Base-by-base conservation (phyloP, 75 land plant genomes). In the Chamaecyparis obtusa region DNA sequence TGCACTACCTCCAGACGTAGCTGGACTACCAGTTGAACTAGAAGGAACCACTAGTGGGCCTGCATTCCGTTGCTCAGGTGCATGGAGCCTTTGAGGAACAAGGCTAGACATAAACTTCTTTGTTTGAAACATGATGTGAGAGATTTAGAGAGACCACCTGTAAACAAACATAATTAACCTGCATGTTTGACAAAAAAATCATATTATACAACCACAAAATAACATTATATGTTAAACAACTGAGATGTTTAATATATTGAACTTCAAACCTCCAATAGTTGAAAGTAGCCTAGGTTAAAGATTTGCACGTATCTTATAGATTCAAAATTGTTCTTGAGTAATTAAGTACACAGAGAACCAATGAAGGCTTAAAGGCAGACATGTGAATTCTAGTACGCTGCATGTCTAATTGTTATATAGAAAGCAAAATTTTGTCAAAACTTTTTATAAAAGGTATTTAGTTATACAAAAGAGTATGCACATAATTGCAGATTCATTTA, bases 21-120 rank as follows among this genome's bases (percentile, higher is more conserved):
- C 91, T 78, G 90, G 83, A 60, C 86, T 89, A 43, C 86, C 90
- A 60, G 86, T 85, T 32, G 90, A 89, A 88, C 88, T 84, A 48
- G 90, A 82, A 56, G 90, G 60, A 57, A 71, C 90, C 32, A 85
- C 90, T 17, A 88, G 54, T 83, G 85, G 86, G 33, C 89, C 82
- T 48, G 86, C 67, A 51, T 83, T 84, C 21, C 75, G 75, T 55
- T 90, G 91, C 41, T 89, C 88, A 27, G 77, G 56, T 64, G 76
- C 86, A 90, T 86, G 91, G 57, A 78, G 49, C 76, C 91, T 90
- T 36, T 89, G 91, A 76, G 87, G 91, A 79, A 90, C 87, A 46
- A 89, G 71, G 81, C 72, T 89, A 54, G 91, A 55, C 71, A 87
- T 89, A 54, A 89, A 89, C 74, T 90, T 90, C 85, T 90, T 89